Evolutionary conservation across 2,329 filamentous ascomycete species (phyloP).

Genomic region (Aureobasidium sp.): DNA sequence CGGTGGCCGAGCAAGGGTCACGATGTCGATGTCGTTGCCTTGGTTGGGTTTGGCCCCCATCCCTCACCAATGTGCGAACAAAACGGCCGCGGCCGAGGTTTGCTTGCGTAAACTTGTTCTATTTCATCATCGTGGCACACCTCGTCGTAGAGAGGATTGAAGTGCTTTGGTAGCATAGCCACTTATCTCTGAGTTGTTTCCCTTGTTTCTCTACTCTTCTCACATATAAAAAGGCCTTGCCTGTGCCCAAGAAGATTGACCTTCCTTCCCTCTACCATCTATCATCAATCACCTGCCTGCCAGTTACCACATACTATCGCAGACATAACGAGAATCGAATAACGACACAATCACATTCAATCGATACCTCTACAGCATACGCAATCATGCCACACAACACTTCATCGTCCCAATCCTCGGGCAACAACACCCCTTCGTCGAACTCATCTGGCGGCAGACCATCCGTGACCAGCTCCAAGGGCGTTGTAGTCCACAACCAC

Average conservation of each 20-base stretch:
- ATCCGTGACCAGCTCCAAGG: background rate
- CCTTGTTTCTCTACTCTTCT: background rate
- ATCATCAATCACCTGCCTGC: background rate
- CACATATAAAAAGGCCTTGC: background rate
- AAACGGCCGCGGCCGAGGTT: slow-evolving; percentile 4
- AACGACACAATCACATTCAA: background rate
- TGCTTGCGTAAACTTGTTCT: background rate
- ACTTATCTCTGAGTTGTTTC: background rate
- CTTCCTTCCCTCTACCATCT: background rate
- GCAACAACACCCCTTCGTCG: background rate
- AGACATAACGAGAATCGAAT: background rate
- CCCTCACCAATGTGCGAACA: background rate
- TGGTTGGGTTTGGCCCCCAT: background rate
- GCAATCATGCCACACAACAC: background rate
- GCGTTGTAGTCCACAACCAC: background rate
- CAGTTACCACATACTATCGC: background rate
- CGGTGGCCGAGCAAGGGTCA: slow-evolving; percentile 5
- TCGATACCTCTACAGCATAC: background rate
- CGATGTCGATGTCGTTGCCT: slow-evolving; percentile 7
- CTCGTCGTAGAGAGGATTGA: background rate
- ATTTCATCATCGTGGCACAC: slow-evolving; percentile 1
- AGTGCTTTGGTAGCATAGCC: background rate
- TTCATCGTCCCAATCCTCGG: background rate
- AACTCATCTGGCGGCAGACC: background rate
- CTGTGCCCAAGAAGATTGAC: background rate